Conservation (phyloP, 768 basidiomycete species). For the Lyophyllum decastes region DNA sequence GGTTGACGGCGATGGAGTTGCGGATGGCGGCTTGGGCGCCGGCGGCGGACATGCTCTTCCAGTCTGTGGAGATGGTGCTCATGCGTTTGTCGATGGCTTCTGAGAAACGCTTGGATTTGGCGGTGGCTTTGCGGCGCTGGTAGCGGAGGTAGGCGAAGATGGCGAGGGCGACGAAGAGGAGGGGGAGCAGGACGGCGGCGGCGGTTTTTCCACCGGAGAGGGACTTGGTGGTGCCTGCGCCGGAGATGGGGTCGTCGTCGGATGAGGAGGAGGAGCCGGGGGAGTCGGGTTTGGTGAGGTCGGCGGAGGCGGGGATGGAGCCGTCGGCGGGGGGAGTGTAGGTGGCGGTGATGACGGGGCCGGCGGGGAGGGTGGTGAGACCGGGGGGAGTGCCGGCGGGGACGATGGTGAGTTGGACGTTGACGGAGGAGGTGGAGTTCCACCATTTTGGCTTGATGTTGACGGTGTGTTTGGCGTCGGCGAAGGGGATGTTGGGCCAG, state of each 20-base stretch:
- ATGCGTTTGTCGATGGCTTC: conserved; percentile 78
- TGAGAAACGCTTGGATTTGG: conserved; percentile 61
- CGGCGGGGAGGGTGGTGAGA: conserved; percentile 56
- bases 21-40: conserved; percentile 78
- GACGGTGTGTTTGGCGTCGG: conserved; percentile 49
- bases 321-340: conserved; percentile 47
- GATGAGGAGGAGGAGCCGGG: conserved; percentile 41
- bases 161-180: conserved; percentile 51
- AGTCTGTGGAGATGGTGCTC: conserved; percentile 78
- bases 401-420: conserved; percentile 64
- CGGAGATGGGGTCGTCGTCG: conserved; percentile 37
- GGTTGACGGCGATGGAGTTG: conserved; percentile 50
- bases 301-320: conserved; percentile 38
- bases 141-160: conserved; percentile 52
- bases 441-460: conserved; percentile 69
- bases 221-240: conserved; percentile 26
- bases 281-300: conserved; percentile 32
- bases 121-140: conserved; percentile 48
- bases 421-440: conserved; percentile 51
- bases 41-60: conserved; percentile 70
- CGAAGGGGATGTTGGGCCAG: conserved; percentile 55
- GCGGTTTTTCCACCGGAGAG: conserved; percentile 53
- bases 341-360: conserved; percentile 70
- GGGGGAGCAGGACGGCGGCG: conserved; percentile 69
- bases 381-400: conserved; percentile 49